A percentile compares a stretch with the other conserved stretches of the same genome.
Evolutionary conservation across 129 eudicot species (phyloP).

Genomic region (Helianthus annuus): HanXRQr2.0-SUNRISE NC_035447.2:94233093-94233592

Average conservation of each 20-base stretch:
- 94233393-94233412: too few relatives aligned
- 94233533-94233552: neutral
- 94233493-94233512: neutral
- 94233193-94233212: constrained; percentile 87
- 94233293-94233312: constrained; percentile 74
- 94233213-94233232: constrained; percentile 77
- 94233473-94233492: neutral
- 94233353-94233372: neutral
- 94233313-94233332: constrained; percentile 47
- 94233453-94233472: constrained; percentile 6
- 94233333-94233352: constrained; percentile 34
- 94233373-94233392: too few relatives aligned
- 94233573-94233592: neutral
- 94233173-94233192: constrained; percentile 63
- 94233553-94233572: neutral
- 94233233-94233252: constrained; percentile 69
- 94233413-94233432: constrained; percentile 1
- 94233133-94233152: constrained; percentile 82
- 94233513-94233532: neutral
- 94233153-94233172: constrained; percentile 82
- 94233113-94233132: constrained; percentile 84
- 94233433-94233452: neutral
- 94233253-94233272: constrained; percentile 71
- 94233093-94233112: constrained; percentile 65
- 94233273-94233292: constrained; percentile 90